These are phyloP conservation scores for Saccharomycodes ludwigii DNA, from an alignment of 805 yeast species.

Conservation along the genomic window DNA sequence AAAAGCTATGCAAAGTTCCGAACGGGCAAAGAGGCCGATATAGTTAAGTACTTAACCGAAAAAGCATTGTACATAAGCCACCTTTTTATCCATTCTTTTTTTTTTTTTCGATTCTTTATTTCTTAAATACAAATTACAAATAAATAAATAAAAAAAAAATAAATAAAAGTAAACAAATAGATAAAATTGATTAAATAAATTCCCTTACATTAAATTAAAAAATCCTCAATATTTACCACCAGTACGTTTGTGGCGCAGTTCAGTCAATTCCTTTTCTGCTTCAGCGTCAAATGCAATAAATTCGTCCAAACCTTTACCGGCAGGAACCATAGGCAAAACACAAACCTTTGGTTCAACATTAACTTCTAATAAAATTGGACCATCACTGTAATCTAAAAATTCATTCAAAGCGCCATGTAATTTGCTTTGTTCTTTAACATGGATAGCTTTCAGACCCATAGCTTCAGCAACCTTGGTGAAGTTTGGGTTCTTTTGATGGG, in stretches of 20 bases:
- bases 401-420: slow-evolving; percentile 44
- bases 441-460: slow-evolving; percentile 81
- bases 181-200: neutral
- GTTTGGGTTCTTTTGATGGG: slow-evolving; percentile 92
- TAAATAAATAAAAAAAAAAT: neutral
- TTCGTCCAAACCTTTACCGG: slow-evolving; percentile 88
- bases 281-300: slow-evolving; percentile 79
- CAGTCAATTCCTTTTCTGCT: slow-evolving; percentile 59
- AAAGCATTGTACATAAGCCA: too few relatives aligned
- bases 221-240: slow-evolving; percentile 45
- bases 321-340: slow-evolving; percentile 97
- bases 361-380: slow-evolving; percentile 88
- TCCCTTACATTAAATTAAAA: neutral
- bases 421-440: slow-evolving; percentile 58
- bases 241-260: slow-evolving; percentile 61
- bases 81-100: too few relatives aligned
- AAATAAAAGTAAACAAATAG: neutral
- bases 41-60: too few relatives aligned
- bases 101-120: too few relatives aligned
- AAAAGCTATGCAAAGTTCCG: too few relatives aligned
- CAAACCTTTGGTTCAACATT: slow-evolving; percentile 82
- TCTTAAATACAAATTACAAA: neutral
- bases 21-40: too few relatives aligned
- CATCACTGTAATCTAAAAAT: slow-evolving; percentile 57
- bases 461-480: slow-evolving; percentile 88